phyloP scores from a whole-genome alignment of 2,329 filamentous ascomycete species.

The Penicillium frequentans region DNA sequence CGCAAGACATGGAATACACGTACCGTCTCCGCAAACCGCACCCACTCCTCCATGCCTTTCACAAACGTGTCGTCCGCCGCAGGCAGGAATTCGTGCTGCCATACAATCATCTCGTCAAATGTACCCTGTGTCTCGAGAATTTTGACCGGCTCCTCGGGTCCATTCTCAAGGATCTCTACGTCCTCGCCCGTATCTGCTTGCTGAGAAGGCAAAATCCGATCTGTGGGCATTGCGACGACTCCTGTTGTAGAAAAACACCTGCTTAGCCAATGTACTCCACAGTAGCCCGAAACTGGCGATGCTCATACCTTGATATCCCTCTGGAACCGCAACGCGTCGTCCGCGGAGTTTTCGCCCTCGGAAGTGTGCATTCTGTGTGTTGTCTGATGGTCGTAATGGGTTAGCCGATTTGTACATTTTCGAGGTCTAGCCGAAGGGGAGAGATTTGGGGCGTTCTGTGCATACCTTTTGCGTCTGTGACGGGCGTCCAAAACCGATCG shows the following conservation, averaged over 20 bases:
- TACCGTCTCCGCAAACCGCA: constrained; percentile 69
- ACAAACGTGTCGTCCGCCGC: constrained; percentile 69
- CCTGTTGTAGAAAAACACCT: constrained; percentile 41
- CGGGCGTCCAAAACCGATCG: constrained; percentile 70
- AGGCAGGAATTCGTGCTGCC: constrained; percentile 72
- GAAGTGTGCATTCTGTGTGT: constrained; percentile 63
- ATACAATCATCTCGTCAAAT: constrained; percentile 78
- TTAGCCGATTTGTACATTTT: not conserved
- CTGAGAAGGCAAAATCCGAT: constrained; percentile 31
- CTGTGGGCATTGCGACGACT: constrained; percentile 56
- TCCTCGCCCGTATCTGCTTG: constrained; percentile 47
- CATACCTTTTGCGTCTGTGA: constrained; percentile 44
- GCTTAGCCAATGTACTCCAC: not conserved
- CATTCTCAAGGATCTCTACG: constrained; percentile 32
- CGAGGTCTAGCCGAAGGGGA: not conserved
- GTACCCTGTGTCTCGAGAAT: constrained; percentile 62
- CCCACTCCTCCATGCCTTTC: constrained; percentile 77
- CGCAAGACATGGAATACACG: constrained; percentile 23
- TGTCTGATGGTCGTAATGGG: constrained; percentile 10
- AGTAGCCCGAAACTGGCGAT: not conserved
- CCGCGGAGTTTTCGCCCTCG: constrained; percentile 78
- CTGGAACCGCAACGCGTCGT: constrained; percentile 64
- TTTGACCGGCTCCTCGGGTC: constrained; percentile 52
- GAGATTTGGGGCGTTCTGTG: not conserved
- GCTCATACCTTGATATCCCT: constrained; percentile 62